phyloP scores from a whole-genome alignment of 306 rosid genomes.

The Corylus heterophylla region DNA sequence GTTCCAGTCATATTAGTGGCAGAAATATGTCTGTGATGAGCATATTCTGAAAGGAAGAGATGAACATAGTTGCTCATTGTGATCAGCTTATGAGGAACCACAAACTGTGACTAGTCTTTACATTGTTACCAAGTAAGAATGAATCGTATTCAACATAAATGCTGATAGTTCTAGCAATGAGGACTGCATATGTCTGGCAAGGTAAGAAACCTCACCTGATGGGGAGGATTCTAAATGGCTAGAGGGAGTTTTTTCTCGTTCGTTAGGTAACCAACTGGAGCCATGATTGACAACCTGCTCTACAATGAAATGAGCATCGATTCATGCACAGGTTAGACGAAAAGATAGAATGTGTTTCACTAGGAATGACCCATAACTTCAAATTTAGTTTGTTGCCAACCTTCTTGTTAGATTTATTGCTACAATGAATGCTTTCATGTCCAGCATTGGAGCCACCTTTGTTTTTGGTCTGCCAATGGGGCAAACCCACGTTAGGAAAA shows the following conservation, averaged over 20 bases:
- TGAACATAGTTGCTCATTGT: background rate
- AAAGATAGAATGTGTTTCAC: background rate
- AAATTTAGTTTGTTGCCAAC: slow-evolving; percentile 11
- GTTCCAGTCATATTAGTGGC: slow-evolving; percentile 3
- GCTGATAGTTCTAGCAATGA: background rate
- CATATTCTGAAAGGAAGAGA: slow-evolving; percentile 13
- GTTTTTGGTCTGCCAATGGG: slow-evolving; percentile 1
- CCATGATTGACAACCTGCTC: slow-evolving; percentile 16
- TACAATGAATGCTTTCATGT: background rate
- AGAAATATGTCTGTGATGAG: background rate
- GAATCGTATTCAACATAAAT: background rate
- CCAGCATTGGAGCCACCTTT: slow-evolving; percentile 6
- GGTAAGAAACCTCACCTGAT: slow-evolving; percentile 10
- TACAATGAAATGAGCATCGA: background rate
- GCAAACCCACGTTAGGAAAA: background rate
- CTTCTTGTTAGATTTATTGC: slow-evolving; percentile 18
- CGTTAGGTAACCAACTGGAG: slow-evolving; percentile 1
- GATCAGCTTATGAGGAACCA: background rate
- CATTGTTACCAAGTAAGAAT: background rate
- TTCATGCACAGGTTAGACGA: background rate
- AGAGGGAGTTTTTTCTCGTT: slow-evolving; percentile 10
- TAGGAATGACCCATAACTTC: background rate
- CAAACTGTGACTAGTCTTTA: background rate
- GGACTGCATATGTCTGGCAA: background rate
- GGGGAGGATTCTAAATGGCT: background rate